Evolutionary conservation across 169 alveolate species (phyloP), one percentile per base, ranked within the genome.

Genomic region (Besnoitia besnoiti): DNA sequence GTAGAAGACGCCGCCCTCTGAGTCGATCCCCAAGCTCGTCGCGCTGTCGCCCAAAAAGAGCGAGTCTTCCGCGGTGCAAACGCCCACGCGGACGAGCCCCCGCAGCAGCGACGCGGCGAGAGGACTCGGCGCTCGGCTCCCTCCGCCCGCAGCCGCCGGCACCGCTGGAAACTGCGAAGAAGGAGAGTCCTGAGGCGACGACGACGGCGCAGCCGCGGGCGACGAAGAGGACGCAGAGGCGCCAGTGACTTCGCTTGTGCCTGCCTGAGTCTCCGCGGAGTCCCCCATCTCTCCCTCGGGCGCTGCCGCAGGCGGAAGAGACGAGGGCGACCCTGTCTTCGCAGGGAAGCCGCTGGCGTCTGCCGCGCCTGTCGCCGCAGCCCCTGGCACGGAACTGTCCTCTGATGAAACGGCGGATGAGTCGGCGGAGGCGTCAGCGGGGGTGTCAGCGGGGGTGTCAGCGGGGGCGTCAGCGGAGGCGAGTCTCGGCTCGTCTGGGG

Each of bases 21-120:
- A 40, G 40, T 77, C 87, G 55, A 77, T 10, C 59, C 87, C 87
- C 16, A 77, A 0, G 47, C 87, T 77, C 24, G 87, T 77, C 42
- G 40, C 55, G 87, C 87, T 77, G 87, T 77, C 87, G 5, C 87
- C 87, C 37, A 77, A 37, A 39, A 77, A 77, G 30, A 77, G 87
- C 10, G 40, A 39, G 55, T 77, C 87, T 19, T 39, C 87, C 21
- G 87, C 87, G 33, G 61, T 40, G 35, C 87, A 77, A 3, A 77
- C 49, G 33, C 87, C 87, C 35, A 77, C 87, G 33, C 87, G 87
- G 7, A 77, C 87, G 0, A 77, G 40, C 46, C 80, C 80, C 46
- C 21, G n/a, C 40, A 5, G 46, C 46, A 67, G 80, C 40, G 80
- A 67, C 80, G 44, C 46, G 46, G 14, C 40, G 46, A 3, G 21